Conservation (phyloP, 2,329 filamentous ascomycete genomes). For the Cladosporium cucumerinum region DNA sequence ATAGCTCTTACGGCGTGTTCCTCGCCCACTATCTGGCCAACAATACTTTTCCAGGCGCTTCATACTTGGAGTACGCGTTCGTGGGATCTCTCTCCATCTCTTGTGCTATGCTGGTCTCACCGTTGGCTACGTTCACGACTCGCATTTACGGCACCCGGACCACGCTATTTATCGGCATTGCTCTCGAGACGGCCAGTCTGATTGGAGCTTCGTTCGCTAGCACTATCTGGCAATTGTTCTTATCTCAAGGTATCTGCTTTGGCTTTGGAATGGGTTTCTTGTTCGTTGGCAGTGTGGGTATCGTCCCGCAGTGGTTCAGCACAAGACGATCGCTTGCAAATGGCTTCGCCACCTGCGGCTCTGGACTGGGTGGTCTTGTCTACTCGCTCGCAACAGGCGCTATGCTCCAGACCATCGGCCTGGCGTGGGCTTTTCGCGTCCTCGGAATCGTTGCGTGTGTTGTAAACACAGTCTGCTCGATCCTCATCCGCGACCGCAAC, state of each 20-base stretch:
- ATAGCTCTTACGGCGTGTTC: slow-evolving; percentile 63
- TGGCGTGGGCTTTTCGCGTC: slow-evolving; percentile 66
- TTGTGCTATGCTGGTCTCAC: slow-evolving; percentile 64
- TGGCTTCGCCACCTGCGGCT: slow-evolving; percentile 64
- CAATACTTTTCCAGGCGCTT: slow-evolving; percentile 60
- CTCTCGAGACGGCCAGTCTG: slow-evolving; percentile 62
- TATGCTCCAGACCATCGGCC: slow-evolving; percentile 62
- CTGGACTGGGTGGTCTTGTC: slow-evolving; percentile 68
- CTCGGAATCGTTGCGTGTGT: slow-evolving; percentile 61
- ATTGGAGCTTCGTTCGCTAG: slow-evolving; percentile 67
- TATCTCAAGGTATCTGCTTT: slow-evolving; percentile 72
- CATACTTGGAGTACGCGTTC: slow-evolving; percentile 68
- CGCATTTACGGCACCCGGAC: slow-evolving; percentile 60
- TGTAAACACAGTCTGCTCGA: slow-evolving; percentile 61
- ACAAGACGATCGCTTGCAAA: slow-evolving; percentile 67
- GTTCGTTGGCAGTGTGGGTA: slow-evolving; percentile 65
- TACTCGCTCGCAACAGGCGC: slow-evolving; percentile 66
- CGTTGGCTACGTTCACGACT: slow-evolving; percentile 61
- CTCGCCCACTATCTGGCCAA: slow-evolving; percentile 71
- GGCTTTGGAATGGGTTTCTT: slow-evolving; percentile 75
- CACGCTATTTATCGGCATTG: slow-evolving; percentile 62
- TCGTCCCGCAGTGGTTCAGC: slow-evolving; percentile 72
- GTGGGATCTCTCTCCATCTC: slow-evolving; percentile 69
- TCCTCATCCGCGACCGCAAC: slow-evolving; percentile 69
- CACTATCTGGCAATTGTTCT: slow-evolving; percentile 71